Base-by-base conservation (phyloP, 805 yeast genomes). In the Wickerhamomyces ciferrii region DNA sequence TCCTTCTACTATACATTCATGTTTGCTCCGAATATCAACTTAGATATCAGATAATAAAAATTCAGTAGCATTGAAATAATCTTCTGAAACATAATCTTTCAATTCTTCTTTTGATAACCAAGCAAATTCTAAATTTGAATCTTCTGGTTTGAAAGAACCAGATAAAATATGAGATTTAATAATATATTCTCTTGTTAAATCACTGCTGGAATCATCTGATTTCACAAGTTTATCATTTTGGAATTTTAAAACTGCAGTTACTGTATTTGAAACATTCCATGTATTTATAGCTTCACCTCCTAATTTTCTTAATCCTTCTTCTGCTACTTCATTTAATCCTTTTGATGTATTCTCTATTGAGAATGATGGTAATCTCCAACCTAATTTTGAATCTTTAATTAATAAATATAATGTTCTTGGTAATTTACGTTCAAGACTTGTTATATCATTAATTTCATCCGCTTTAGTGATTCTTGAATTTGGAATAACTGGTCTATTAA, bases 21-120 rank as follows among this genome's bases (percentile, higher is more conserved):
- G 5, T 10, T 34, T 34, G 13, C 21, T 15, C 35, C 35, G 10
- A 21, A 17, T 20, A 21, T 15, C 11, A 20, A 20, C 19, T 23
- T 46, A 56, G 19, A 58, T 60, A 43, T 61, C 67, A 38, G 72
- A 61, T 44, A 71, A 58, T 47, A 73, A 52, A 50, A 60, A 67
- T 39, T 62, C 71, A 41, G 85, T 73, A 48, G 79, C 74, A 19
- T 70, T 59, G 60, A 65, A 90, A 63, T 88, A 89, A 34, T 69
- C 72, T 23, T 61, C 53, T 39, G 70, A 69, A 46, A 87, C 81
- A 46, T 69, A 65, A 19, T 74, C 70, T 51, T 70, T 64, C 45
- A 89, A 71, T 67, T 92, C 99, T 42, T 85, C 88, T 60, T 81
- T 87, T 27, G 88, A 78, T 55, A 90, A 73, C 99, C 99, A 92